Evolutionary conservation across 176 grass and related monocot species (phyloP).

Genomic region (Avena atlantica): DNA sequence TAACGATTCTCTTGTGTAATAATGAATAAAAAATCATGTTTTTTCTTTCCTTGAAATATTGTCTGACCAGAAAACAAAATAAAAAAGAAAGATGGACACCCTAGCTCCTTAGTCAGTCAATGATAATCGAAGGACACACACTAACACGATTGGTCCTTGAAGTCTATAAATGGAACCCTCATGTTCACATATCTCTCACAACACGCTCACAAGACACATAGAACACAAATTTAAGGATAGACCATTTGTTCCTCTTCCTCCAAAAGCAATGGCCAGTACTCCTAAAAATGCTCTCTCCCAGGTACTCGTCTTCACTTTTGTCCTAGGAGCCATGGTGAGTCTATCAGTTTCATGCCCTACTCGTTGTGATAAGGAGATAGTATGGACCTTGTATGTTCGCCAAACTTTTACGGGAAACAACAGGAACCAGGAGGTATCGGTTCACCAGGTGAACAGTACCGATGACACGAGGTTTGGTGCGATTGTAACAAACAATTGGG

Average conservation of each 20-base stretch:
- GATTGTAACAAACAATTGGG: background rate
- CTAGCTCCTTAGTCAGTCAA: background rate
- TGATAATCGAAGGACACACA: background rate
- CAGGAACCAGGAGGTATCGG: background rate
- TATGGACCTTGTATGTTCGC: background rate
- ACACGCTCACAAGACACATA: background rate
- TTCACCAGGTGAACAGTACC: background rate
- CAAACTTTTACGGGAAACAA: background rate
- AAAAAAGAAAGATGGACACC: background rate
- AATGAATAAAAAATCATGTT: too few species aligned
- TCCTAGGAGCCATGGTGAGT: background rate
- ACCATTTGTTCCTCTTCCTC: background rate
- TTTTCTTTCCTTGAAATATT: too few species aligned
- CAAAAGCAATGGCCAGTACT: background rate
- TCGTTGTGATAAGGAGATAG: background rate
- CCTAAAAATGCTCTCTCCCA: background rate
- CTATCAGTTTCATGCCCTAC: background rate
- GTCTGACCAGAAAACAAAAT: background rate
- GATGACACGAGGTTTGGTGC: background rate
- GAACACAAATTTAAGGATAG: background rate
- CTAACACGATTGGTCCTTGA: background rate
- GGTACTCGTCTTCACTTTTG: background rate
- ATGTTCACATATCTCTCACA: background rate
- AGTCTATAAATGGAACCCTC: conserved; percentile 7
- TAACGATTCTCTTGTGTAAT: too few species aligned